These are phyloP conservation scores for Punctularia strigosozonata DNA, from an alignment of 768 basidiomycete genomes.

Conservation along the genomic window DNA sequence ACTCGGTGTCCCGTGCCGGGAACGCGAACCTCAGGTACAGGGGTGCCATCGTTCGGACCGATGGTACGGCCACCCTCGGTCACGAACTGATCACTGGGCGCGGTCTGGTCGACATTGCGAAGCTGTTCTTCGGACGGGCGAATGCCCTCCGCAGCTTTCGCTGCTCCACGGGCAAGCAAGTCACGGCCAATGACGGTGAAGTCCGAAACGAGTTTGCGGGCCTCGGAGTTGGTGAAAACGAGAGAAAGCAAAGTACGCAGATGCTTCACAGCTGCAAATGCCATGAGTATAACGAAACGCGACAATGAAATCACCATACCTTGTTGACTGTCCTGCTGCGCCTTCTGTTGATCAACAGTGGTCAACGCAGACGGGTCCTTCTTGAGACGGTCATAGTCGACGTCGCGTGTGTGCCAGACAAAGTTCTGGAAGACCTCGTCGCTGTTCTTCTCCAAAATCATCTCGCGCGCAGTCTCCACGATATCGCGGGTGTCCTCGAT, in stretches of 20 bases:
- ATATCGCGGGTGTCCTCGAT: constrained; percentile 71
- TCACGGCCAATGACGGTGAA: constrained; percentile 73
- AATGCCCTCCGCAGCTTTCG: constrained; percentile 56
- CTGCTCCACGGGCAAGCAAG: constrained; percentile 62
- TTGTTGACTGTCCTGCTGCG: constrained; percentile 44
- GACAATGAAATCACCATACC: too few species aligned
- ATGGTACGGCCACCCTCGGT: constrained; percentile 29
- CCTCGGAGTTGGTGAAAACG: constrained; percentile 87
- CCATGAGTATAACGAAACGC: too few species aligned
- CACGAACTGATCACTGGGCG: constrained; percentile 55
- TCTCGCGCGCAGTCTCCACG: constrained; percentile 56
- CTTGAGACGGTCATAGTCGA: constrained; percentile 31
- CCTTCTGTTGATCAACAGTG: constrained; percentile 44
- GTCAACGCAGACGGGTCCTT: constrained; percentile 25
- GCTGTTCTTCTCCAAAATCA: constrained; percentile 75
- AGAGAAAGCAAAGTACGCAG: constrained; percentile 81
- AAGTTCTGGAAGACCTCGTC: constrained; percentile 93
- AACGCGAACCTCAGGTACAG: constrained; percentile 32
- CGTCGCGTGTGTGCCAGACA: constrained; percentile 63
- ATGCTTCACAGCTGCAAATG: constrained; percentile 61
- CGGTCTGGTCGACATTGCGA: constrained; percentile 55
- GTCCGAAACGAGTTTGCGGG: constrained; percentile 79
- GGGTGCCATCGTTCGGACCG: constrained; percentile 32
- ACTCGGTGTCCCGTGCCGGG: constrained; percentile 31
- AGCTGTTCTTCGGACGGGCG: constrained; percentile 57